Evolutionary conservation across 2,329 filamentous ascomycete species (phyloP).

Genomic region (Phoma sp.): DNA sequence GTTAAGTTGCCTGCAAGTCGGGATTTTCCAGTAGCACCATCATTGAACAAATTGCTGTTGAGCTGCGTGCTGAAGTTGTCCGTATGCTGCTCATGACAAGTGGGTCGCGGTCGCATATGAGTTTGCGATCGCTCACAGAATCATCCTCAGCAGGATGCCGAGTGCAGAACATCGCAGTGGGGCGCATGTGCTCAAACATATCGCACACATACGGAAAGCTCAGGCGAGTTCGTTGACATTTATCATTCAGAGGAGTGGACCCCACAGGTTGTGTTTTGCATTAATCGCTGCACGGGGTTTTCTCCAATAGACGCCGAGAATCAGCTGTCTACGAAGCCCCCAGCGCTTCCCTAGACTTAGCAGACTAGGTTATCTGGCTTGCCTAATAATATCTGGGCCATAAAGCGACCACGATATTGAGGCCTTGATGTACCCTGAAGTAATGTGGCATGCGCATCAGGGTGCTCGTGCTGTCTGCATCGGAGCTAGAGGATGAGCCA

Average conservation of each 20-base stretch:
- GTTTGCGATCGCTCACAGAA: conserved; percentile 13
- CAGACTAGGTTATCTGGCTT: conserved; percentile 12
- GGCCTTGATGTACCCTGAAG: conserved; percentile 12
- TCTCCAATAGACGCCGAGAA: conserved; percentile 43
- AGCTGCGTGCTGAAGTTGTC: background rate
- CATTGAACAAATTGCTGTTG: background rate
- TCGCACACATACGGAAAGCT: conserved; percentile 7
- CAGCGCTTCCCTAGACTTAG: conserved; percentile 38
- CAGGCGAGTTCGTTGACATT: conserved; percentile 11
- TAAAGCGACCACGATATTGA: conserved; percentile 13
- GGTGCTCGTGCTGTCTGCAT: conserved; percentile 36
- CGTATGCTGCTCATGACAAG: conserved; percentile 9
- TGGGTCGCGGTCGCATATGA: conserved; percentile 11
- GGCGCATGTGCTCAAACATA: conserved; percentile 12
- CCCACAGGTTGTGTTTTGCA: conserved; percentile 31
- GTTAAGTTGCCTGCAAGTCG: conserved; percentile 40
- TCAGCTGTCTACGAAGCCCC: conserved; percentile 37
- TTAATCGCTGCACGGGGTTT: conserved; percentile 36
- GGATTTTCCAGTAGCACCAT: conserved; percentile 10
- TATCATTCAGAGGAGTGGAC: conserved; percentile 9
- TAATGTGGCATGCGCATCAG: conserved; percentile 30
- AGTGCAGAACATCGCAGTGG: conserved; percentile 3
- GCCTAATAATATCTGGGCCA: conserved; percentile 26
- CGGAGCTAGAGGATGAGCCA: conserved; percentile 31
- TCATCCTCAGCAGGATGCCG: conserved; percentile 15